Evolutionary conservation across 495 filamentous ascomycete species (phyloP).

Genomic region (Extremus antarcticus): DNA sequence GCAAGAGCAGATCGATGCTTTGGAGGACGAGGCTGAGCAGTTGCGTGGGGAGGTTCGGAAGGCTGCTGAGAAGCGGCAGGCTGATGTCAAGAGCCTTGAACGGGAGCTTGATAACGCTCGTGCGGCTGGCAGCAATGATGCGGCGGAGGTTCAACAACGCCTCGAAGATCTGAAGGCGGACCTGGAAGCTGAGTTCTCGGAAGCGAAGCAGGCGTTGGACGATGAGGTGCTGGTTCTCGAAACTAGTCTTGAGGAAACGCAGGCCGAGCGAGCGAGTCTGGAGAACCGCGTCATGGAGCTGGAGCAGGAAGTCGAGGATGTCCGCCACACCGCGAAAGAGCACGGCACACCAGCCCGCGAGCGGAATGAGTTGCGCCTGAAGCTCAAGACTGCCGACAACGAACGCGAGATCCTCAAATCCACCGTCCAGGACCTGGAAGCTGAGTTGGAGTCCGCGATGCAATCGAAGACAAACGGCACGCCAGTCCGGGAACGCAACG

Average conservation of each 20-base stretch:
- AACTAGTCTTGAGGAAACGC: conserved; percentile 28
- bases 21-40: conserved; percentile 11
- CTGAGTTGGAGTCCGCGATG: conserved; percentile 23
- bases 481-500: conserved; percentile 23
- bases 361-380: conserved; percentile 13
- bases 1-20: conserved; percentile 4
- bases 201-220: conserved; percentile 30
- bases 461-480: conserved; percentile 14
- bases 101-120: conserved; percentile 18
- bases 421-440: conserved; percentile 26
- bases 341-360: conserved; percentile 17
- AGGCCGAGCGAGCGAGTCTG: conserved; percentile 36
- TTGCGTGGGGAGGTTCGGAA: conserved; percentile 5
- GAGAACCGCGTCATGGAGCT: conserved; percentile 46
- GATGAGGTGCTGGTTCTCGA: conserved; percentile 38
- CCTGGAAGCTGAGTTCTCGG: conserved; percentile 16
- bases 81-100: conserved; percentile 15
- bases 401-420: conserved; percentile 14
- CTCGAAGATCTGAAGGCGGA: conserved; percentile 20
- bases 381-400: conserved; percentile 12
- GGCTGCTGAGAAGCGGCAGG: conserved; percentile 8
- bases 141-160: conserved; percentile 20
- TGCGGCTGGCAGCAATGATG: conserved; percentile 13
- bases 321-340: conserved; percentile 9
- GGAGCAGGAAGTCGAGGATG: conserved; percentile 40